Evolutionary conservation across 2,329 filamentous ascomycete species (phyloP).

Genomic region (Metarhizium anisopliae): DNA sequence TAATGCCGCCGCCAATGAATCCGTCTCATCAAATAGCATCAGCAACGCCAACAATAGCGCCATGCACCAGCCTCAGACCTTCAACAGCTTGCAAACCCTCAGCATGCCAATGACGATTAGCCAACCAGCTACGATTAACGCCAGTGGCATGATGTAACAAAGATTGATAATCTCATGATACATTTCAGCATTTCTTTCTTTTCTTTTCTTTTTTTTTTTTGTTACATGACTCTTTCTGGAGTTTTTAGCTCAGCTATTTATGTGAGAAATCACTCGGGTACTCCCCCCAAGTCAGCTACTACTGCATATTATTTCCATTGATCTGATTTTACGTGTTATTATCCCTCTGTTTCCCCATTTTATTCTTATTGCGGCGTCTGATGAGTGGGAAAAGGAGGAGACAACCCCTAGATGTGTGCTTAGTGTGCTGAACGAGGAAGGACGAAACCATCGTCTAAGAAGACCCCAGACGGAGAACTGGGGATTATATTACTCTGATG

Average conservation of each 20-base stretch:
- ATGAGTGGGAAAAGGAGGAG: constrained; percentile 14
- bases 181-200: constrained; percentile 5
- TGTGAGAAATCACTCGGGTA: neutral
- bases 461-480: neutral
- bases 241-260: constrained; percentile 1
- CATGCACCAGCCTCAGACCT: constrained; percentile 24
- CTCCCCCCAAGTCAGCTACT: neutral
- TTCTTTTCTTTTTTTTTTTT: constrained; percentile 7
- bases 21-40: constrained; percentile 11
- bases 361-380: constrained; percentile 12
- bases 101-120: constrained; percentile 58
- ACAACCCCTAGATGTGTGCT: constrained; percentile 16
- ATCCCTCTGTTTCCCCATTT: constrained; percentile 13
- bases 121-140: constrained; percentile 39
- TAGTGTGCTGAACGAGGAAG: neutral
- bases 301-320: constrained; percentile 3
- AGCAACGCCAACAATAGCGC: constrained; percentile 7
- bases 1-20: constrained; percentile 31
- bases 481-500: neutral
- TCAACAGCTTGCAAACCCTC: constrained; percentile 51
- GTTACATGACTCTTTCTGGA: constrained; percentile 1
- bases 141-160: constrained; percentile 35
- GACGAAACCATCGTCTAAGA: neutral
- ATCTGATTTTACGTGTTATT: constrained; percentile 5
- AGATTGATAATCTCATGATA: neutral